These are phyloP conservation scores for Senecio squalidus DNA, from an alignment of 140 eudicot genomes.

Conservation along the genomic window DNA sequence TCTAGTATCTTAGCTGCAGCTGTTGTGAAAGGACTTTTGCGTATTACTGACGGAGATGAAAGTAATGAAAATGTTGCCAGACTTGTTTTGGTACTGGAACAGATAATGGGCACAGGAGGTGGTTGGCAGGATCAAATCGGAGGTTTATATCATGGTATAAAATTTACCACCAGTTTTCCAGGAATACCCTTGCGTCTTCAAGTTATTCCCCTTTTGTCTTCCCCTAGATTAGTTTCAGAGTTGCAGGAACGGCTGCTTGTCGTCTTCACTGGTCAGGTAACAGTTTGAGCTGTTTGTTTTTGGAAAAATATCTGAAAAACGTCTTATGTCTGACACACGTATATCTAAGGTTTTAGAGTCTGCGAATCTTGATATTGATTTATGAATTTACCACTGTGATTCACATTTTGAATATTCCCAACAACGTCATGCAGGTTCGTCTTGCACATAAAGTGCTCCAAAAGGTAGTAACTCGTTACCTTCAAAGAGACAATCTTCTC, in stretches of 20 bases:
- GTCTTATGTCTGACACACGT: too few species aligned
- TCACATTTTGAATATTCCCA: background rate
- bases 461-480: conserved; percentile 89
- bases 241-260: conserved; percentile 83
- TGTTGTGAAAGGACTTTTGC: conserved; percentile 90
- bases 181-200: conserved; percentile 96
- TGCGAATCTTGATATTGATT: too few species aligned
- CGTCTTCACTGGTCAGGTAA: conserved; percentile 96
- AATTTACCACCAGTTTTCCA: conserved; percentile 77
- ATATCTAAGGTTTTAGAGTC: too few species aligned
- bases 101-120: conserved; percentile 99
- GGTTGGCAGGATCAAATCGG: conserved; percentile 99
- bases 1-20: conserved; percentile 98
- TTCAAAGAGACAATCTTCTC: conserved; percentile 77
- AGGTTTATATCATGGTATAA: conserved; percentile 83
- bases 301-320: too few species aligned
- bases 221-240: conserved; percentile 56
- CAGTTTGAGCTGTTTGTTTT: too few species aligned
- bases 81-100: conserved; percentile 87
- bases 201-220: conserved; percentile 71
- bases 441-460: conserved; percentile 91
- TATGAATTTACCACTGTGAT: background rate
- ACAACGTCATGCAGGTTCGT: conserved; percentile 54
- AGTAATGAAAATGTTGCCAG: conserved; percentile 87
- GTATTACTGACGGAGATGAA: conserved; percentile 68